Base-by-base conservation (phyloP, 805 yeast species). In the Lachancea dasiensis region DNA sequence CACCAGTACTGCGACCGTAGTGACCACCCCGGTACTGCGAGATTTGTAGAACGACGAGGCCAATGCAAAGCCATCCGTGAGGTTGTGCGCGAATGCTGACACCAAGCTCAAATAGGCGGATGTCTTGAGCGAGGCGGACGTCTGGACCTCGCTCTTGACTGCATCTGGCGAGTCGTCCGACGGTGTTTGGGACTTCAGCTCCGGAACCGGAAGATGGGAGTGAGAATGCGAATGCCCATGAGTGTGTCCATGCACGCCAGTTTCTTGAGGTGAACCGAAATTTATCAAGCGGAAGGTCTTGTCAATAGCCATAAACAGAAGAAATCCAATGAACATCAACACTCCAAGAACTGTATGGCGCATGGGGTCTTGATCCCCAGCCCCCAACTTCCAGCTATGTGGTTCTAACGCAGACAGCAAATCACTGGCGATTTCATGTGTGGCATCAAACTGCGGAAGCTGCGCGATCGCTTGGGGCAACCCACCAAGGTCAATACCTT, bases 31-130 rank as follows among this genome's bases (percentile, higher is more conserved):
- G 13, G 74, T 77, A 31, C 60, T 64, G 36, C 70, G 68, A 27
- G 79, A 69, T 31, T 70, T 70, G 56, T 76, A 77, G 54, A 83
- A 83, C 5, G 87, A 72, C 0, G 89, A 73, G 1, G 86, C 73
- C 32, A 83, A 69, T 2, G 90, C 86, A 6, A 83, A 58, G 0
- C 92, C 92, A 52, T 83, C 92, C 2, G 89, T 79, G 42, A 81
- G 69, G 55, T 83, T 83, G 56, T 83, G 92, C 2, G 80, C 64
- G 45, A 81, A 76, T 47, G 81, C 89, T 0, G 87, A 79, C 34
- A 80, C 69, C 47, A 83, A 60, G 49, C 78, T 82, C 43, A 83
- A 61, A 47, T 77, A 76, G 0, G 85, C 83, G 8, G 83, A 70
- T 1, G 71, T 63, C 41, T 67, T 66, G 11, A 45, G 45, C 7